Percentiles rank a stretch among this genome's conserved stretches.
phyloP scores from a whole-genome alignment of 352 stramenopile genomes.

The Phytophthora idaei region DNA sequence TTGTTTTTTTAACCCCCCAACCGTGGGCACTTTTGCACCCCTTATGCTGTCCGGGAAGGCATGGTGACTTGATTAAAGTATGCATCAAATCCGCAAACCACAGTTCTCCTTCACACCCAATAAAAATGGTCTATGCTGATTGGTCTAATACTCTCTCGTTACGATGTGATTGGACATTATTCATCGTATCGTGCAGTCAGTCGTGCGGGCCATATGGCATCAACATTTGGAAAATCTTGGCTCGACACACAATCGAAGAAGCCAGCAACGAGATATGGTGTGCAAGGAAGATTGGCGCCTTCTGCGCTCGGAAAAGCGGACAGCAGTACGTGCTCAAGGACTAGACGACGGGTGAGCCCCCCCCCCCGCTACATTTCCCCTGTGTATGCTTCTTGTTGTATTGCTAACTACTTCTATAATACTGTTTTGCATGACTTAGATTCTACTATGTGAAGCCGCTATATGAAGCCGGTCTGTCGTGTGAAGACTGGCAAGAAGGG shows the following conservation, averaged over 20 bases:
- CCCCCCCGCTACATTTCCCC: background rate
- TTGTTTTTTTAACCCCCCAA: too few species aligned
- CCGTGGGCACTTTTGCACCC: too few species aligned
- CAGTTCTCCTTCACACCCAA: background rate
- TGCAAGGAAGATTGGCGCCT: conserved; percentile 2
- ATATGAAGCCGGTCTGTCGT: background rate
- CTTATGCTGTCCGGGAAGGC: background rate
- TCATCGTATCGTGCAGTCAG: background rate
- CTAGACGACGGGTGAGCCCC: background rate
- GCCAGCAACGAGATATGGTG: background rate
- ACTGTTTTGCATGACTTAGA: background rate
- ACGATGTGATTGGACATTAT: background rate
- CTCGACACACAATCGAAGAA: background rate
- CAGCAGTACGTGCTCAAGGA: background rate
- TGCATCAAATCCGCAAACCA: background rate
- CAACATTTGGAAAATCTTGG: background rate
- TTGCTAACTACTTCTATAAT: background rate
- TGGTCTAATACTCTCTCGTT: background rate
- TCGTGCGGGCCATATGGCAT: background rate
- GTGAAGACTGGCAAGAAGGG: background rate
- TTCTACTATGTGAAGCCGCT: background rate
- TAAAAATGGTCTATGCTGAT: background rate
- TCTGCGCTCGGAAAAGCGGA: conserved; percentile 1
- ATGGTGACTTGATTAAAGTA: background rate
- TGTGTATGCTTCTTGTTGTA: background rate